phyloP scores from a whole-genome alignment of 257 asterid genomes.

The Rubia yunnanensis region DNA sequence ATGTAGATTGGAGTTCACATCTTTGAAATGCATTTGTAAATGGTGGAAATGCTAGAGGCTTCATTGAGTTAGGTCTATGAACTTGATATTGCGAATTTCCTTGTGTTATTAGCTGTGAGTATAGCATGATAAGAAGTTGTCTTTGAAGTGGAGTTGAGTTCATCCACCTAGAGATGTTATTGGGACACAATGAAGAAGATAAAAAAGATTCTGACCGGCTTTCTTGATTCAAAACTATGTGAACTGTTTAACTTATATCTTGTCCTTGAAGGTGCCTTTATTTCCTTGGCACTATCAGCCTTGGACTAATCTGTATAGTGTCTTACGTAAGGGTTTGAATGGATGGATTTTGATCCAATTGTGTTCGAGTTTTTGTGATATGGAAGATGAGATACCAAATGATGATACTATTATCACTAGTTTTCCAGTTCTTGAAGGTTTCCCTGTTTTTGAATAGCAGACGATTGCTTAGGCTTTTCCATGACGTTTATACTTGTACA shows the following conservation, averaged over 20 bases:
- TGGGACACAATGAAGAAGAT: background rate
- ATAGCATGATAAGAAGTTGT: no score
- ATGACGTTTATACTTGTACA: background rate
- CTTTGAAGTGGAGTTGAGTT: background rate
- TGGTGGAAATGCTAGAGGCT: no score
- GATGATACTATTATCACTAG: background rate
- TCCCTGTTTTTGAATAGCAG: background rate
- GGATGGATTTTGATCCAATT: background rate
- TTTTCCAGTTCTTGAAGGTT: background rate
- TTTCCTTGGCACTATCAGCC: background rate
- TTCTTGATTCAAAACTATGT: background rate
- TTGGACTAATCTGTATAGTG: background rate
- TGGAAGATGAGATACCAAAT: background rate
- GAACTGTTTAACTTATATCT: background rate
- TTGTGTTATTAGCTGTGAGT: background rate
- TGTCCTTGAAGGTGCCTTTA: background rate
- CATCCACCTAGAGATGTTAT: background rate
- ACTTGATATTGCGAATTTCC: background rate
- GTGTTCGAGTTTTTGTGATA: background rate
- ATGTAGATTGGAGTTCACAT: background rate
- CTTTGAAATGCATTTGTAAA: background rate
- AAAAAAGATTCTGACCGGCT: background rate
- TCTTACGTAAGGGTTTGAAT: background rate
- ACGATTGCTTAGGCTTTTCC: no score
- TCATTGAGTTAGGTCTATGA: background rate